Base-by-base conservation (phyloP, 345 rosid genomes). In the Eucalyptus urophylla region DNA sequence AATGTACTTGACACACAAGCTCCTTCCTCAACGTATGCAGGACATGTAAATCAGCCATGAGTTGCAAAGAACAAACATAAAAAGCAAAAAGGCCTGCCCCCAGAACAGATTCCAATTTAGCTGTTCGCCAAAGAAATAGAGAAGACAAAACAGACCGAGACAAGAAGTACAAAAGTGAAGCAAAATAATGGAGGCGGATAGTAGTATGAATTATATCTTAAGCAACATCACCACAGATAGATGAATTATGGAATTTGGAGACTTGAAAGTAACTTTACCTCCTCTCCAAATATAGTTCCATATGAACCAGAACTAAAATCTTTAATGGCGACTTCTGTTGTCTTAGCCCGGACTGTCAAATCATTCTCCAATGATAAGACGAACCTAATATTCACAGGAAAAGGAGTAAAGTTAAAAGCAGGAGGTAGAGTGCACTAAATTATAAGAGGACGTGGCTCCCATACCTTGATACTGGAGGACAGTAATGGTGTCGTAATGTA, bases 391-490 rank as follows among this genome's bases (percentile, higher is more conserved):
- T 43, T 25, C 83, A 37, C 45, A 40, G 49, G 11, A 86, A 76
- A 47, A 86, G 37, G 80, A 17, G 40, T 47, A 31, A 5, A 58
- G 12, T 24, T 22, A 53, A 62, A 24, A 76, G 47, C 25, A 76
- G 45, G 27, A 76, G 7, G 83, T 37, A 37, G 43, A 76, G 83
- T 37, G 83, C 45, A 37, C 83, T 11, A 76, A 8, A 76, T 37
- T 33, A 11, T 6, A 21, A 40, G 27, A 86, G 45, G 53, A 44
- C 14, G 6, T 11, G 47, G n/a, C 43, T 33, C 49, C 56, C 56
- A 88, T 90, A 97, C 99, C 99, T 96, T 88, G 99, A 98, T 91
- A 97, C 98, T 22, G 98, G 96, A 15, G 99, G 98, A 87, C 99
- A 98, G 92, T 98, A 96, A 91, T 97, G 98, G 92, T 95, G 97